Conservation (phyloP, 331 rosid species). For the Dryas integrifolia region DNA sequence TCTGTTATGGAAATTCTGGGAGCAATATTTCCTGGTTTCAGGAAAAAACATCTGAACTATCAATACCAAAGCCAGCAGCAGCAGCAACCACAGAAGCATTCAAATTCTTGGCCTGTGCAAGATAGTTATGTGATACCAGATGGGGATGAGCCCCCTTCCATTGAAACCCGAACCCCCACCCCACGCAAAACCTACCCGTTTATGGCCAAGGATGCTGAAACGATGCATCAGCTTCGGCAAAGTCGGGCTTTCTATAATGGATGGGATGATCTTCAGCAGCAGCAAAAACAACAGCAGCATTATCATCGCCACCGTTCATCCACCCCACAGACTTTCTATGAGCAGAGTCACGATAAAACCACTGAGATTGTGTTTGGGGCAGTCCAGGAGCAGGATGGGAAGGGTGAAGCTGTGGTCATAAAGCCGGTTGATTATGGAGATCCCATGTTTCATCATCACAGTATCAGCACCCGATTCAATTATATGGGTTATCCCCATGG, state of each 20-base stretch:
- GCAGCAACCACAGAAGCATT: constrained; percentile 31
- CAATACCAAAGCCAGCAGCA: constrained; percentile 41
- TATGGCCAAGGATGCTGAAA: constrained; percentile 84
- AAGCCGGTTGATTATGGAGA: constrained; percentile 65
- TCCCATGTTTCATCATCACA: constrained; percentile 47
- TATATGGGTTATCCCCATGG: constrained; percentile 46
- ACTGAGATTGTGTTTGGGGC: constrained; percentile 81
- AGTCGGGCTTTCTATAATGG: constrained; percentile 65
- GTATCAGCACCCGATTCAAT: constrained; percentile 44
- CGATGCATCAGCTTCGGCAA: constrained; percentile 66
- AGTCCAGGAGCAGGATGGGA: constrained; percentile 69
- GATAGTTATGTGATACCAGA: constrained; percentile 82
- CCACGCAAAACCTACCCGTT: constrained; percentile 85
- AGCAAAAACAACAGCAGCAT: constrained; percentile 45
- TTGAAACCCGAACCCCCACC: constrained; percentile 70
- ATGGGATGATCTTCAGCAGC: constrained; percentile 61
- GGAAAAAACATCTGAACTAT: constrained; percentile 41
- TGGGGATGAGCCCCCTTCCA: constrained; percentile 80
- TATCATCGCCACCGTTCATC: constrained; percentile 62
- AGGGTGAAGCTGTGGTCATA: constrained; percentile 42
- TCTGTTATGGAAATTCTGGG: constrained; percentile 63
- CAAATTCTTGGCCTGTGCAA: constrained; percentile 71
- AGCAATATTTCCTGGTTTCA: constrained; percentile 60
- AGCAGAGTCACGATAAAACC: constrained; percentile 58
- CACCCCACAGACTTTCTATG: constrained; percentile 61